Percentiles rank a stretch among this genome's conserved stretches.
phyloP scores from a whole-genome alignment of 2,329 filamentous ascomycete species.

The Sphaerulina populicola region DNA sequence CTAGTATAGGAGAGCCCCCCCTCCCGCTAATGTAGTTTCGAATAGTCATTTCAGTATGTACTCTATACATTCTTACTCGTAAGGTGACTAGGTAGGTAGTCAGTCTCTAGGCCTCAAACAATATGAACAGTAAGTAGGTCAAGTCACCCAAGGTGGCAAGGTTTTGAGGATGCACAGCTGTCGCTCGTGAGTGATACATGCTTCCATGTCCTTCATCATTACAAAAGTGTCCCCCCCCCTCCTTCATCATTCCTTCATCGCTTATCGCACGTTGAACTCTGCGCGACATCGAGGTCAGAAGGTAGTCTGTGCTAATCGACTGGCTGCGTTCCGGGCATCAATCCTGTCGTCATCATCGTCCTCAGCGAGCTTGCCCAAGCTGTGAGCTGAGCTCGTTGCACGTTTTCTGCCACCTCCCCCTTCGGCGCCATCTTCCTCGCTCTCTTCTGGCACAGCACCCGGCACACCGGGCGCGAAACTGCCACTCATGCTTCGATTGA shows the following conservation, averaged over 20 bases:
- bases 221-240: too few relatives aligned
- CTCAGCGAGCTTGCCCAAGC: conserved; percentile 48
- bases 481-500: conserved; percentile 67
- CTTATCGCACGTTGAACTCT: conserved; percentile 2
- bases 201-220: too few relatives aligned
- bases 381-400: conserved; percentile 42
- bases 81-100: too few relatives aligned
- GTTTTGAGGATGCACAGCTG: too few relatives aligned
- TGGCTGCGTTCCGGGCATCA: conserved; percentile 91
- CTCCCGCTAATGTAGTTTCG: too few relatives aligned
- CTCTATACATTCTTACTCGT: too few relatives aligned
- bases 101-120: too few relatives aligned
- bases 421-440: conserved; percentile 40
- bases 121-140: too few relatives aligned
- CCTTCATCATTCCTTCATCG: not conserved
- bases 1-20: too few relatives aligned
- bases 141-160: too few relatives aligned
- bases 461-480: conserved; percentile 50
- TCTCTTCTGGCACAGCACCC: conserved; percentile 49
- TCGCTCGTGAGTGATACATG: too few relatives aligned
- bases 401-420: conserved; percentile 41
- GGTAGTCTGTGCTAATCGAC: conserved; percentile 84
- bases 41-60: too few relatives aligned
- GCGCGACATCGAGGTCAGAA: conserved; percentile 50
- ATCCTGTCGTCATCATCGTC: conserved; percentile 90